Base-by-base conservation (phyloP, 305 asterid species). In the Rubia tinctorum region DNA sequence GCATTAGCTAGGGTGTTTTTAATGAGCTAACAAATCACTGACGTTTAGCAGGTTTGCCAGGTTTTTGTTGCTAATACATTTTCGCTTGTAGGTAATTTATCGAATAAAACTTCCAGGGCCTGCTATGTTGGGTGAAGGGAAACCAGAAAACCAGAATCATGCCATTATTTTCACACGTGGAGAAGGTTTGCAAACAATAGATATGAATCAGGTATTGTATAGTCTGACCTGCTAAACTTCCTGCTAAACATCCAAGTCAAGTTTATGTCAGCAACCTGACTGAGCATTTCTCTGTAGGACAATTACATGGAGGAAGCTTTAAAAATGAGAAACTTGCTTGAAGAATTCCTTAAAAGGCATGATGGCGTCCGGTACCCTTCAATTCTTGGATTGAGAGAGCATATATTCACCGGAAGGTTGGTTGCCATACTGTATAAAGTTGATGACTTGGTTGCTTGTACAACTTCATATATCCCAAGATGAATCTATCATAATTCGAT, bases 241-340 rank as follows among this genome's bases (percentile, higher is more conserved):
- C n/a, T n/a, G n/a, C n/a, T 71, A 68, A 66, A 65, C 60, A 73
- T 68, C 80, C n/a, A 68, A 42, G 67, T 62, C 60, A 71, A 72
- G 64, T 64, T 67, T 76, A 53, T 76, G 80, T 71, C 44, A 64
- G 45, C 80, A 61, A 37, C 77, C 84, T 82, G 83, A 79, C 56
- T 71, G 76, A 53, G 71, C 62, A 60, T 74, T 75, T 71, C 22
- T 74, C 43, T 73, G 27, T 73, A 95, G 97, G 99, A 95, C 84
- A 95, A 95, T 84, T 95, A 95, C 82, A 91, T 95, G 99, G 99
- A 95, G 87, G 99, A 95, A 89, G 99, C 99, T 74, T 85, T 92
- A 61, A 95, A 95, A 86, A 91, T 95, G 99, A 89, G 99, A 84
- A 95, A 95, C 79, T 83, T 95, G 85, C 98, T 95, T 82, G 86